Percentiles rank a stretch among this genome's conserved stretches.
phyloP scores from a whole-genome alignment of 176 grass and related monocot genomes.

The Phyllostachys edulis region DNA sequence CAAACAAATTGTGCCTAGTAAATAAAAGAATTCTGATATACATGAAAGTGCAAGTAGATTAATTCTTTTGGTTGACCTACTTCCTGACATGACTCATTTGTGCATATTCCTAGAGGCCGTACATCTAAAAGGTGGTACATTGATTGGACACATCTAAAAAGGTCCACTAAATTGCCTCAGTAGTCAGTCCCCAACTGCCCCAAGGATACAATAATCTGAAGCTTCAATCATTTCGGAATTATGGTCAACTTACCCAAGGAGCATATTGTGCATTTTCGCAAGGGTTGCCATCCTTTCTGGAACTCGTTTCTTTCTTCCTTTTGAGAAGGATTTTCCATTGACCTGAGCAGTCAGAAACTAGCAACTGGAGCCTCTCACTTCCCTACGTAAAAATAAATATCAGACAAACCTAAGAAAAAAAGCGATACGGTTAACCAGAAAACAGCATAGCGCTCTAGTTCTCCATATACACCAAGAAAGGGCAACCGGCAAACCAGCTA shows the following conservation, averaged over 20 bases:
- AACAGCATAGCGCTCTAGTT: neutral
- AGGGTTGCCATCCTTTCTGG: slow-evolving; percentile 12
- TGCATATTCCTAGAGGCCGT: neutral
- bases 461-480: neutral
- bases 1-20: slow-evolving; percentile 3
- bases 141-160: neutral
- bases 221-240: slow-evolving; percentile 1
- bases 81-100: neutral
- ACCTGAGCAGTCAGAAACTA: slow-evolving; percentile 72
- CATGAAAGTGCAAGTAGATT: neutral
- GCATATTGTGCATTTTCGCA: slow-evolving; percentile 21
- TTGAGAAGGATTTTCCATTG: slow-evolving; percentile 41
- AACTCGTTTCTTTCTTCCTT: slow-evolving; percentile 36
- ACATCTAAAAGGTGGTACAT: neutral
- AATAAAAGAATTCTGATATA: neutral
- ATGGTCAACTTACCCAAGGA: slow-evolving; percentile 63
- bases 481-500: neutral
- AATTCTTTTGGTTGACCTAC: neutral
- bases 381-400: slow-evolving; percentile 58
- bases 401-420: slow-evolving; percentile 2
- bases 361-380: slow-evolving; percentile 74
- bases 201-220: slow-evolving; percentile 1
- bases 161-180: neutral
- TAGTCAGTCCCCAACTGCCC: neutral
- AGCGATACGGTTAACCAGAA: neutral